Base-by-base conservation (phyloP, 345 rosid species). In the Pistacia vera region DNA sequence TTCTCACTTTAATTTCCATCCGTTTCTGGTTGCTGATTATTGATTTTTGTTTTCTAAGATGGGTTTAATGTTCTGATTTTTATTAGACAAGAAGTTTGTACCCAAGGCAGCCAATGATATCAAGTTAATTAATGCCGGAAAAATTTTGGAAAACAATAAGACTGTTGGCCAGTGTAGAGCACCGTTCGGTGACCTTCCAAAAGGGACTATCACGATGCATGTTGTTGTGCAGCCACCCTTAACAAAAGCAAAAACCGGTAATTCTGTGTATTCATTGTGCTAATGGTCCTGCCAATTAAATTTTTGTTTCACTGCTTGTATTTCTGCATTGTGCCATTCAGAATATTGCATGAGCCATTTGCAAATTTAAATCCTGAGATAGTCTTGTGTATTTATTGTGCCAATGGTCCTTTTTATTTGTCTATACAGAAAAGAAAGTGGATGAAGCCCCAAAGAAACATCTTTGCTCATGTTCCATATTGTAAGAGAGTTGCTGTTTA, bases 91-190 rank as follows among this genome's bases (percentile, higher is more conserved):
- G 78, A 91, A 87, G 73, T 69, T 90, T 78, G 79, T 85, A 62
- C 99, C 99, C n/a, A 93, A 91, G 78, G 76, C 85, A 49, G 95
- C 91, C 70, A 90, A 76, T 72, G 99, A 93, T 81, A 88, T 96
- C 85, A 96, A 91, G 83, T 81, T 96, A 83, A 93, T 96, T 80
- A 92, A 81, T 82, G 94, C 95, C 57, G 99, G 99, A 44, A 92
- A 91, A 85, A 83, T 96, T 77, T 83, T 93, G 88, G 98, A 92
- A 77, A 92, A 88, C 86, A 81, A 75, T 83, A 91, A 84, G 93
- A 94, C 97, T 4, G 94, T 96, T 58, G 95, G 92, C 11, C 98
- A 91, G 69, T 96, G 98, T 84, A 91, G 82, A 77, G 86, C 68
- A 74, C 98, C 93, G 5, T 93, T 91, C 77, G 97, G 91, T 38